A percentile compares a stretch with the other conserved stretches of the same genome.
phyloP scores from a whole-genome alignment of 140 eudicot species.

The Erigeron philadelphicus region DNA sequence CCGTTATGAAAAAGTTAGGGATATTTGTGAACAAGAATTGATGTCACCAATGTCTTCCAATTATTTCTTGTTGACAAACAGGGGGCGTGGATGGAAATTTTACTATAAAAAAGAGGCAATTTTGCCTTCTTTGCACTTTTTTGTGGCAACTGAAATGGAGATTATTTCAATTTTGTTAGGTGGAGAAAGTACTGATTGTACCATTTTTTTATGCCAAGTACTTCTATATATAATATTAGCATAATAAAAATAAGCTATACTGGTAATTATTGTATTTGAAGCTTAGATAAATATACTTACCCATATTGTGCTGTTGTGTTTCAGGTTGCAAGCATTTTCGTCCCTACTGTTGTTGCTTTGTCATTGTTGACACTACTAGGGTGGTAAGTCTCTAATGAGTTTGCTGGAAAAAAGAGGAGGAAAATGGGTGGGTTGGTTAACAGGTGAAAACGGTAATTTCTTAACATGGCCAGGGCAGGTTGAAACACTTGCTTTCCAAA shows the following conservation, averaged over 20 bases:
- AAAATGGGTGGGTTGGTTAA: constrained; percentile 2
- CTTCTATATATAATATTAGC: background rate
- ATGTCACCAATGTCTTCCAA: background rate
- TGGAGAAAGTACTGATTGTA: background rate
- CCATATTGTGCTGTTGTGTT: constrained; percentile 17
- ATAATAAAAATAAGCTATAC: background rate
- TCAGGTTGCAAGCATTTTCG: constrained; percentile 96
- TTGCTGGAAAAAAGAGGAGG: constrained; percentile 11
- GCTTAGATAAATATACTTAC: constrained; percentile 14
- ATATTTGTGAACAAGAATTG: background rate
- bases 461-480: background rate
- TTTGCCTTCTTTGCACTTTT: background rate
- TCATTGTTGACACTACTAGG: constrained; percentile 66
- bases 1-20: background rate
- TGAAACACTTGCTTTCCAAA: background rate
- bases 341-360: constrained; percentile 70
- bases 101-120: background rate
- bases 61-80: background rate
- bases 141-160: background rate
- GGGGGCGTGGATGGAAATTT: background rate
- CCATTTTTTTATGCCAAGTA: background rate
- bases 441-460: background rate
- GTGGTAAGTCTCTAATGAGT: constrained; percentile 54
- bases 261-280: background rate
- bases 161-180: constrained; percentile 13